These are phyloP conservation scores for Apiospora rasikravindrae DNA, from an alignment of 2,329 filamentous ascomycete genomes.

Conservation along the genomic window DNA sequence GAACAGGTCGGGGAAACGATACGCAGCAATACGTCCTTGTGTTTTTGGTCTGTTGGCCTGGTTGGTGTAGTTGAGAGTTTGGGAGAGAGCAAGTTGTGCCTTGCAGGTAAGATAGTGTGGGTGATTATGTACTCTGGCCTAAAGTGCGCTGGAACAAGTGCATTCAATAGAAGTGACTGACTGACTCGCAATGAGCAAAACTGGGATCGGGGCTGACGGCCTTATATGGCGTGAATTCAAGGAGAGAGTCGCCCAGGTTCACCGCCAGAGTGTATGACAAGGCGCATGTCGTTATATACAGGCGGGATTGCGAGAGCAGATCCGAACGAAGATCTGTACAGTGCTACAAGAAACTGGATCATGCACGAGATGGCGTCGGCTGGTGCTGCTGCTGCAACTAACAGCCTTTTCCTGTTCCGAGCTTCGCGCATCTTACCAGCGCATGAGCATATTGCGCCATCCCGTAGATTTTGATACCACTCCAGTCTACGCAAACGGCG, in stretches of 20 bases:
- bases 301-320: constrained; percentile 2
- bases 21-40: neutral
- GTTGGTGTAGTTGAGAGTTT: neutral
- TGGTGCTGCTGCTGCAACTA: neutral
- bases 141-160: neutral
- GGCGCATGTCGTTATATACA: constrained; percentile 10
- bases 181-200: constrained; percentile 9
- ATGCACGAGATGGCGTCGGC: neutral
- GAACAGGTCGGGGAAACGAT: neutral
- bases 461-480: constrained; percentile 14
- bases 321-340: neutral
- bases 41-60: neutral
- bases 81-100: neutral
- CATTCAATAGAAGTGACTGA: neutral
- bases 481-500: neutral
- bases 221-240: constrained; percentile 11
- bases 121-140: neutral
- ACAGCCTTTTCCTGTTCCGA: neutral
- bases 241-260: neutral
- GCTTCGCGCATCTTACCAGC: constrained; percentile 7
- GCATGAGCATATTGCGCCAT: constrained; percentile 14
- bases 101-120: neutral
- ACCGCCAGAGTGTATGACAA: constrained; percentile 12
- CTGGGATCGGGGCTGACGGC: neutral
- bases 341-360: neutral